Evolutionary conservation across 208 protist genomes (phyloP).

Genomic region (Acanthamoeba lenticulata): DNA sequence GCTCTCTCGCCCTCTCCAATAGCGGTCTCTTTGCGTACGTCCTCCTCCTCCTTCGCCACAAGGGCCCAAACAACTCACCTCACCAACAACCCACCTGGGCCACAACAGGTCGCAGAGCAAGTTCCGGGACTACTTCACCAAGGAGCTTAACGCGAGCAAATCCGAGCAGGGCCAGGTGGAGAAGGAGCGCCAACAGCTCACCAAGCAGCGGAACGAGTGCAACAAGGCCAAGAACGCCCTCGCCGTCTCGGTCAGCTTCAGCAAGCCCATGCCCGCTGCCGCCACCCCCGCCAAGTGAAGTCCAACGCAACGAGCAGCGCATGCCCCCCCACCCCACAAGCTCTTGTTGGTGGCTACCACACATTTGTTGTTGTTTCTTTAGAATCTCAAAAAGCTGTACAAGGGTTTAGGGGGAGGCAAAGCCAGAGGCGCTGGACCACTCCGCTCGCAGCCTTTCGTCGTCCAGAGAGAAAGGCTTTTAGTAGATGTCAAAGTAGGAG

Average conservation of each 20-base stretch:
- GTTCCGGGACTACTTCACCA: not conserved
- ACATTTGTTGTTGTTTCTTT: no score
- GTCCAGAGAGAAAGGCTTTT: no score
- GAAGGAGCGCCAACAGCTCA: not conserved
- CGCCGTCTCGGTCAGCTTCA: not conserved
- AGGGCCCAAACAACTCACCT: not conserved
- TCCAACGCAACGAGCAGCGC: no score
- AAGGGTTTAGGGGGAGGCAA: no score
- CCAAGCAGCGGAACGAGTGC: not conserved
- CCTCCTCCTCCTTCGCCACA: not conserved
- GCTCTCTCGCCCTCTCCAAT: not conserved
- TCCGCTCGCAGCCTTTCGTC: no score
- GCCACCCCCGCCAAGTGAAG: no score
- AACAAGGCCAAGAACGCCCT: not conserved
- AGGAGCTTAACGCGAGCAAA: not conserved
- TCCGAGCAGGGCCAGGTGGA: not conserved
- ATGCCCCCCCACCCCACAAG: no score
- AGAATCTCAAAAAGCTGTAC: no score
- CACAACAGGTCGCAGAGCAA: not conserved
- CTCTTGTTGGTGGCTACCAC: no score
- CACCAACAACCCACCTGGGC: not conserved
- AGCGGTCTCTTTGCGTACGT: slow-evolving; percentile 25
- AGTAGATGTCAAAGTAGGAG: slow-evolving; percentile 14
- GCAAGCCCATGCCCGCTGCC: no score
- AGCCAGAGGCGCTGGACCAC: not conserved